phyloP scores from a whole-genome alignment of 768 basidiomycete genomes.

The Rhodosporidiobolus sp. region DNA sequence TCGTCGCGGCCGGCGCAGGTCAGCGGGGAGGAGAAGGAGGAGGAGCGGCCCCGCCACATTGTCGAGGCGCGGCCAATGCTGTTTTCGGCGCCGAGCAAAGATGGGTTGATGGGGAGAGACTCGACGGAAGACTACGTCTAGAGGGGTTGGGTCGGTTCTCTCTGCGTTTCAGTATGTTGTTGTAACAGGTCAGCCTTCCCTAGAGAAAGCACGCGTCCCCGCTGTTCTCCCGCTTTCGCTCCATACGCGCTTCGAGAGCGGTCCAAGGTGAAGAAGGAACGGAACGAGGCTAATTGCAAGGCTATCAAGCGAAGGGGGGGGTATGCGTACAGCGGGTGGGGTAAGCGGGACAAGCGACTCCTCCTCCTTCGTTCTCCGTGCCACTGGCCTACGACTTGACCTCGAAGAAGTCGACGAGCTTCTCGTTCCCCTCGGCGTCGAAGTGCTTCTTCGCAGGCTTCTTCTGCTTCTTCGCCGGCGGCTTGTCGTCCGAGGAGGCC shows the following conservation, averaged over 20 bases:
- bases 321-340: not conserved
- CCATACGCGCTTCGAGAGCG: not conserved
- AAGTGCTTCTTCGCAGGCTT: not conserved
- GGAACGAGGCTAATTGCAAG: not conserved
- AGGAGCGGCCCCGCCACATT: too few relatives aligned
- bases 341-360: not conserved
- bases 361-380: not conserved
- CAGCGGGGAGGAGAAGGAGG: too few relatives aligned
- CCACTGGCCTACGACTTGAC: not conserved
- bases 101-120: too few relatives aligned
- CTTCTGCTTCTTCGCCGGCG: not conserved
- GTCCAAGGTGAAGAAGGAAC: not conserved
- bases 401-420: conserved; percentile 1
- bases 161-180: too few relatives aligned
- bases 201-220: too few relatives aligned
- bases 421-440: not conserved
- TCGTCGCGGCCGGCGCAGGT: too few relatives aligned
- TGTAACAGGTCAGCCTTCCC: too few relatives aligned
- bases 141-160: too few relatives aligned
- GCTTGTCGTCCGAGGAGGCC: not conserved
- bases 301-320: not conserved
- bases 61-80: too few relatives aligned
- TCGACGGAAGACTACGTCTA: too few relatives aligned
- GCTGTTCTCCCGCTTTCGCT: too few relatives aligned
- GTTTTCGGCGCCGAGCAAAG: too few relatives aligned